phyloP scores from a whole-genome alignment of 305 asterid genomes.

The Solanum hybrid region DNA sequence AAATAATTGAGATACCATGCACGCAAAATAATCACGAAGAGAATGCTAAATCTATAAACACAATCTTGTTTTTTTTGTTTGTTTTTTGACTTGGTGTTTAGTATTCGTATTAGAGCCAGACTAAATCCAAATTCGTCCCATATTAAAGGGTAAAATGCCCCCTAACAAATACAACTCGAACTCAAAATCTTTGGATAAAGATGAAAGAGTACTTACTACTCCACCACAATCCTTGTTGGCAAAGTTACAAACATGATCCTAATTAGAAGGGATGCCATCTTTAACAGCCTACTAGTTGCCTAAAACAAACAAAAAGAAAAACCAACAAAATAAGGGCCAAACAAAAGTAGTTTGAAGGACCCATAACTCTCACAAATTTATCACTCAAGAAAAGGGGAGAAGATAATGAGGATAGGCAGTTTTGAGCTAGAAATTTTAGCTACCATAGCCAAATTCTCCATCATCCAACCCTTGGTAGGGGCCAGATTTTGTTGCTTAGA shows the following conservation, averaged over 20 bases:
- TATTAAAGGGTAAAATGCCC: background rate
- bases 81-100: background rate
- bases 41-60: background rate
- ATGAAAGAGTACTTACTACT: background rate
- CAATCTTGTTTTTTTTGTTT: background rate
- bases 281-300: background rate
- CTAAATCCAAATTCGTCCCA: background rate
- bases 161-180: background rate
- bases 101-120: background rate
- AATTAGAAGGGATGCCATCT: background rate
- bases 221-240: background rate
- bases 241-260: background rate
- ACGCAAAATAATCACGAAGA: background rate
- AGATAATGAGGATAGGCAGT: constrained; percentile 23
- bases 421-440: constrained; percentile 13
- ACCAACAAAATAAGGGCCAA: background rate
- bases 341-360: background rate
- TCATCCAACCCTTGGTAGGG: background rate
- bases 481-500: background rate
- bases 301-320: background rate
- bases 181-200: too few relatives aligned
- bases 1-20: background rate
- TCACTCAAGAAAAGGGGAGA: background rate
- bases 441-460: constrained; percentile 3
- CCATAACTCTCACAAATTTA: background rate